Base-by-base conservation (phyloP, 176 grass and related monocot species). In the Oryza glaberrima region DNA sequence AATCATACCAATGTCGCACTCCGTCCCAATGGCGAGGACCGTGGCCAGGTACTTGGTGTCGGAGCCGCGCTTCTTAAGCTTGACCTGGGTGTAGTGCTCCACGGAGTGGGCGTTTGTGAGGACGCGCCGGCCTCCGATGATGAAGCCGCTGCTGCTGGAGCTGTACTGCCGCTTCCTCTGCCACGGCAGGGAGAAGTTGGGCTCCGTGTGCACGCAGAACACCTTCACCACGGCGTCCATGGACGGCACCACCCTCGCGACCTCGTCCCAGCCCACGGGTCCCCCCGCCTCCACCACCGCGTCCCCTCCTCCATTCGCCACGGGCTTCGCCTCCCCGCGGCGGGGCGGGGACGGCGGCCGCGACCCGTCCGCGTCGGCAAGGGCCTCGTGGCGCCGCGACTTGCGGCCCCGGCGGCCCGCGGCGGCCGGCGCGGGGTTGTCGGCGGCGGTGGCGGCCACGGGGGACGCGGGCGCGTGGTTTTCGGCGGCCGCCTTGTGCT, bases 171-270 rank as follows among this genome's bases (percentile, higher is more conserved):
- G 70, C 89, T 95, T 98, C 43, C 91, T 77, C 86, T 98, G 96
- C 96, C 96, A 98, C 0, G 93, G 96, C 65, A 98, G 77, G 49
- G 91, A 98, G 77, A 98, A 95, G 70, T 98, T 95, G 56, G 93
- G 96, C 81, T 95, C 96, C 2, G 96, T 98, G 83, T 95, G 96
- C 64, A 92, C 91, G 73, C 96, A 98, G 85, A 98, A 98, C 70
- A 98, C 96, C 90, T 98, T 98, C 48, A 98, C 96, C 25, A 98
- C 96, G 4, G 93, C 93, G 47, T 95, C 96, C 96, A 95, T 98
- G 69, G 90, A 94, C 38, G 96, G 93, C 65, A 94, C 79, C 15
- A 90, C 96, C 83, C 85, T 86, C 54, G 78, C 91, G 41, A 84
- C 90, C 83, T 98, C 89, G 23, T 92, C 93, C 96, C 91, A 95